Percentiles rank a stretch among this genome's conserved stretches.
Conservation (phyloP, 352 stramenopile species). For the Pythium scleroteichum region DNA sequence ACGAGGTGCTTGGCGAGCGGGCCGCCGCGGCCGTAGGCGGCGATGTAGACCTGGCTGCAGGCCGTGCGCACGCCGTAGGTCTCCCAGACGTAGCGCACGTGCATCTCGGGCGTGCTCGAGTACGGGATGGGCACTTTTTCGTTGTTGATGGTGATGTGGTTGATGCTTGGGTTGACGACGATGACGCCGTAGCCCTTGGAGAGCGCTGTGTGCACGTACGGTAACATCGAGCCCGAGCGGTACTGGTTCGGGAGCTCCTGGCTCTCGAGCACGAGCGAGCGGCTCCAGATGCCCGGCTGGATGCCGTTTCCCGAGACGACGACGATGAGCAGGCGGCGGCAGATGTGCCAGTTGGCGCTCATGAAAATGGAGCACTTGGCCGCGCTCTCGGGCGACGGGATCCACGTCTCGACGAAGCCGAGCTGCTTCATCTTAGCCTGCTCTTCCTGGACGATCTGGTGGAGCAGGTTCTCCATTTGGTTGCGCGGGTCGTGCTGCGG, state of each 20-base stretch:
- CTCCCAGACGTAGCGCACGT: conserved; percentile 85
- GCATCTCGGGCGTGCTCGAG: conserved; percentile 75
- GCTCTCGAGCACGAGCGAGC: conserved; percentile 76
- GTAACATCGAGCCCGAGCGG: conserved; percentile 80
- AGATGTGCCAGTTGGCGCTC: conserved; percentile 85
- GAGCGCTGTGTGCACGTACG: conserved; percentile 77
- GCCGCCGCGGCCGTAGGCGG: conserved; percentile 72
- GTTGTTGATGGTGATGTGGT: conserved; percentile 64
- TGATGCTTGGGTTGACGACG: conserved; percentile 80
- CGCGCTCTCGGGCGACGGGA: conserved; percentile 63
- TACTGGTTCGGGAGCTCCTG: conserved; percentile 75
- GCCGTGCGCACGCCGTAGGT: conserved; percentile 68
- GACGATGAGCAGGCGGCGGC: conserved; percentile 66
- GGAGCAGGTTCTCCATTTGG: conserved; percentile 77
- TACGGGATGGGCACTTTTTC: conserved; percentile 79
- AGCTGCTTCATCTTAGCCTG: conserved; percentile 85
- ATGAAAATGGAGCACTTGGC: conserved; percentile 81
- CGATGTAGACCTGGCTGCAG: conserved; percentile 80
- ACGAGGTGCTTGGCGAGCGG: conserved; percentile 76
- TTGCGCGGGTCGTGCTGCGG: conserved; percentile 44
- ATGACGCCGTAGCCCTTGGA: conserved; percentile 82
- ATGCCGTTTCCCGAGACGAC: conserved; percentile 85
- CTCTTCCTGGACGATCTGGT: conserved; percentile 84
- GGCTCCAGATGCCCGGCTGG: conserved; percentile 85
- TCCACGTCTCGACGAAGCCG: conserved; percentile 81